These are phyloP conservation scores for Gossypium australe DNA, from an alignment of 345 rosid genomes.

Conservation along the genomic window DNA sequence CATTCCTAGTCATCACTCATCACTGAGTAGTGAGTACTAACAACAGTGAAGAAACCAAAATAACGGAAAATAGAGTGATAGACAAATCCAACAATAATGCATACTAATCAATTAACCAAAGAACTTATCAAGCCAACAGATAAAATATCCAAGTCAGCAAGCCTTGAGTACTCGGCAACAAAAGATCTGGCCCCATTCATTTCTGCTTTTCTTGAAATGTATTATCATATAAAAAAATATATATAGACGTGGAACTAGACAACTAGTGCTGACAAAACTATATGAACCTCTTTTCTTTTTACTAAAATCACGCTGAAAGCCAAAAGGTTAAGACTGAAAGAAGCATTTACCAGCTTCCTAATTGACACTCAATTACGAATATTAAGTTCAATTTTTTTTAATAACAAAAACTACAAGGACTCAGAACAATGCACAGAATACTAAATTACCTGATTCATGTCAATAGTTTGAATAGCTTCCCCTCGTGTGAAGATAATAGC, in stretches of 20 bases:
- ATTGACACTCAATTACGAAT: background rate
- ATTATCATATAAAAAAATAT: background rate
- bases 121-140: background rate
- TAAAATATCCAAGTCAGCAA: background rate
- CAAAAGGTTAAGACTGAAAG: background rate
- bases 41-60: background rate
- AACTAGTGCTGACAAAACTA: background rate
- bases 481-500: conserved; percentile 95
- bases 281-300: background rate
- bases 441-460: conserved; percentile 87
- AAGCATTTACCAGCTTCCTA: background rate
- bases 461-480: conserved; percentile 95
- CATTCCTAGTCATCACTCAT: background rate
- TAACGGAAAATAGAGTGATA: background rate
- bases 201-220: background rate
- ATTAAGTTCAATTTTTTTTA: background rate
- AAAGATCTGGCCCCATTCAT: background rate
- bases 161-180: background rate
- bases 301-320: background rate
- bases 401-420: background rate
- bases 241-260: background rate
- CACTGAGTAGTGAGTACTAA: background rate
- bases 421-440: background rate
- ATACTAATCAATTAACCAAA: background rate
- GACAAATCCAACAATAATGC: background rate